Conservation (phyloP, 2,329 filamentous ascomycete genomes). For the Cordyceps javanica region DNA sequence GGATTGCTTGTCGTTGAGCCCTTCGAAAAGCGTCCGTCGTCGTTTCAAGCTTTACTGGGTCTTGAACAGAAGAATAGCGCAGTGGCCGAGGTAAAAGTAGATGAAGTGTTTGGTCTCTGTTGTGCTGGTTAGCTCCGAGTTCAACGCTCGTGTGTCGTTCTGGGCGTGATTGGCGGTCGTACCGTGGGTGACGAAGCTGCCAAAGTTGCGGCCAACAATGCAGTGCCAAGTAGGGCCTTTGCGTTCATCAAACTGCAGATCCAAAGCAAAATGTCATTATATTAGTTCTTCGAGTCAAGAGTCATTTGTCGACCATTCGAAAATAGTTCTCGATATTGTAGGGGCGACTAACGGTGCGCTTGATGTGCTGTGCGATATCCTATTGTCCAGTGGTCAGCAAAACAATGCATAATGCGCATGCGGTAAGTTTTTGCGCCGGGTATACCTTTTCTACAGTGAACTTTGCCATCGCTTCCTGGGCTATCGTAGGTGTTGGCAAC, state of each 20-base stretch:
- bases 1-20: not conserved
- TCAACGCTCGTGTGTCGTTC: not conserved
- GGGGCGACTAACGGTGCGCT: conserved; percentile 65
- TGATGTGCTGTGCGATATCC: conserved; percentile 96
- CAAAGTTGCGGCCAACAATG: conserved; percentile 97
- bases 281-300: not conserved
- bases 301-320: not conserved
- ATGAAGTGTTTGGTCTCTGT: conserved; percentile 99
- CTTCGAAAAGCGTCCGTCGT: not conserved
- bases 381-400: conserved; percentile 32
- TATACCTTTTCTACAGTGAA: conserved; percentile 56
- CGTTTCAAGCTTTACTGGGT: conserved; percentile 64
- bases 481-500: conserved; percentile 26
- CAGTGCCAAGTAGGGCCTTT: conserved; percentile 99
- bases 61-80: conserved; percentile 97
- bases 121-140: not conserved
- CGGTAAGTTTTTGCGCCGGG: not conserved
- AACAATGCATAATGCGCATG: not conserved
- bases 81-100: conserved; percentile 99
- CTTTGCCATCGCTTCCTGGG: conserved; percentile 58
- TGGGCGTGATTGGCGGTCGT: conserved; percentile 28
- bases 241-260: conserved; percentile 80
- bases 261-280: not conserved
- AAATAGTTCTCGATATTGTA: not conserved
- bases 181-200: conserved; percentile 98